A percentile compares a stretch with the other conserved stretches of the same genome.
Conservation (phyloP, 2,329 filamentous ascomycete genomes). For the Plenodomus biglobosus region DNA sequence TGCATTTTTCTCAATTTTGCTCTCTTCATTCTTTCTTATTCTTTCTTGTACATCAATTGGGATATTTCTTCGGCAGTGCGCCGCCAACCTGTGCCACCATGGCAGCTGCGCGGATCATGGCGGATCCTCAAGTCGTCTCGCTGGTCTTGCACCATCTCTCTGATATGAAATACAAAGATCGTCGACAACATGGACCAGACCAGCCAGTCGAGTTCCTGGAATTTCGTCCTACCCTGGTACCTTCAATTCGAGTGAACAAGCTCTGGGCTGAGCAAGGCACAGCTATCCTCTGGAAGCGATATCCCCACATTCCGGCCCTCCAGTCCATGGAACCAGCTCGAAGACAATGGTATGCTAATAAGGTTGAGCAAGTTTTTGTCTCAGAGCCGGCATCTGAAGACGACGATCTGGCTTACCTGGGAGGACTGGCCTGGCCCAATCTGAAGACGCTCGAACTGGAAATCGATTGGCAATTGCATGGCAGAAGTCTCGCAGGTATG, state of each 20-base stretch:
- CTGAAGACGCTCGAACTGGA: conserved; percentile 35
- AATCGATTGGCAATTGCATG: conserved; percentile 28
- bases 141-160: conserved; percentile 33
- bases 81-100: conserved; percentile 23
- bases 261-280: conserved; percentile 39
- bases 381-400: conserved; percentile 17
- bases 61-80: too few species aligned
- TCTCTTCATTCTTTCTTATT: neutral
- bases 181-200: conserved; percentile 35
- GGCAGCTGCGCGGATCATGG: conserved; percentile 24
- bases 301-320: conserved; percentile 33
- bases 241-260: conserved; percentile 35
- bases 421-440: conserved; percentile 31
- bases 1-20: conserved; percentile 2
- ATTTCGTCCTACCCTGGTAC: conserved; percentile 38
- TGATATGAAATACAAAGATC: conserved; percentile 34
- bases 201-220: conserved; percentile 38
- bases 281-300: conserved; percentile 36
- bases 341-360: conserved; percentile 37
- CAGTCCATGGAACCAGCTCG: conserved; percentile 21
- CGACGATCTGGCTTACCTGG: conserved; percentile 26
- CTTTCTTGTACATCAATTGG: neutral
- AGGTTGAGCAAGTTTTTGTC: conserved; percentile 31
- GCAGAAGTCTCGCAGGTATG: conserved; percentile 21
- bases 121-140: conserved; percentile 30